Percentiles rank a stretch among this genome's conserved stretches.
These are phyloP conservation scores for Aspergillus sp. DNA, from an alignment of 2,329 filamentous ascomycete genomes.

Conservation along the genomic window DNA sequence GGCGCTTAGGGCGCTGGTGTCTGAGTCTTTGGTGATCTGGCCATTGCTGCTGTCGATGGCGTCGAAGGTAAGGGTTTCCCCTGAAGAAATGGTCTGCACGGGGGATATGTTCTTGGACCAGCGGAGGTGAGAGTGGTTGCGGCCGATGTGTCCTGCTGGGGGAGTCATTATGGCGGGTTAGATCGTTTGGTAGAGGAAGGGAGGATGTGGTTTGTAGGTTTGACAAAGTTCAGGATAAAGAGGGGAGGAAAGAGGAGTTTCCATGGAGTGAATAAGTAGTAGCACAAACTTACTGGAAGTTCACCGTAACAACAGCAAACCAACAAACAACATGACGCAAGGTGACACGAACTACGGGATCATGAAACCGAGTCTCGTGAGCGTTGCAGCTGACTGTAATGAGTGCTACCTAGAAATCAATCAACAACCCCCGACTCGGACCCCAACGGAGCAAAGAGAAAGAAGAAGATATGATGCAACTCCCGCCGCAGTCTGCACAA, in stretches of 20 bases:
- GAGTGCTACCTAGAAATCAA: neutral
- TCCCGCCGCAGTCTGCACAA: neutral
- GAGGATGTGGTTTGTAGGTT: no score
- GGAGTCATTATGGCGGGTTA: neutral
- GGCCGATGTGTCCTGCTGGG: conserved; percentile 26
- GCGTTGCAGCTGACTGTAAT: neutral
- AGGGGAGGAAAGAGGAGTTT: neutral
- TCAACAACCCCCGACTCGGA: no score
- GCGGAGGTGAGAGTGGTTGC: conserved; percentile 44
- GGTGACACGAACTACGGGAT: neutral
- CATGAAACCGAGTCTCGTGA: neutral
- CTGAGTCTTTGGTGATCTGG: conserved; percentile 48
- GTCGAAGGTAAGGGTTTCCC: conserved; percentile 50
- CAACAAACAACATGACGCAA: neutral
- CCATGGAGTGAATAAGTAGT: neutral
- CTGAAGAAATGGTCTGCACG: conserved; percentile 49
- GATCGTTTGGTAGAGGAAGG: neutral
- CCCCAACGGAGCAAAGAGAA: neutral
- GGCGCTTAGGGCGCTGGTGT: conserved; percentile 39
- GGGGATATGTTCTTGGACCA: conserved; percentile 51
- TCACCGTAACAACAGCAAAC: neutral
- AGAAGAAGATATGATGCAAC: neutral
- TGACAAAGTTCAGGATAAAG: neutral
- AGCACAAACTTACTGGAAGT: neutral
- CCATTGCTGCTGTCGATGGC: conserved; percentile 53